These are phyloP conservation scores for Nemania sp. DNA, from an alignment of 2,329 filamentous ascomycete genomes.

Conservation along the genomic window DNA sequence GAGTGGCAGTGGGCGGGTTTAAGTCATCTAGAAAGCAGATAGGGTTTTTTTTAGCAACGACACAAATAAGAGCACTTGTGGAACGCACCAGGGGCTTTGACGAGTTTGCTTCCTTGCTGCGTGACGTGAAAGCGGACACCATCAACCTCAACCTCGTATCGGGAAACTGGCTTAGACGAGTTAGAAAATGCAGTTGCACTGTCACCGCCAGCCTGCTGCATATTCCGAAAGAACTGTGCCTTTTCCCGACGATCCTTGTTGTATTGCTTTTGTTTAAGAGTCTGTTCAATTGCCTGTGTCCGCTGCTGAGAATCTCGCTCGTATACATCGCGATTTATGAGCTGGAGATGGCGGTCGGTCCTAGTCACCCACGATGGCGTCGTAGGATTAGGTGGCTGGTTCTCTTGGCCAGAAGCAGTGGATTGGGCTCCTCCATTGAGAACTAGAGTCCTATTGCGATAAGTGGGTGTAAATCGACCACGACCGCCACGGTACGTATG, in stretches of 20 bases:
- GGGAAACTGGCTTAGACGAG: conserved; percentile 51
- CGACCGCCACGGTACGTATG: conserved; percentile 45
- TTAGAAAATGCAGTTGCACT: conserved; percentile 47
- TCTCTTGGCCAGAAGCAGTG: conserved; percentile 45
- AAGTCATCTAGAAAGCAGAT: conserved; percentile 62
- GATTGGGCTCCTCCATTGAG: conserved; percentile 48
- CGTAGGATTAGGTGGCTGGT: conserved; percentile 53
- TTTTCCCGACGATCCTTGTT: conserved; percentile 68
- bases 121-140: conserved; percentile 80
- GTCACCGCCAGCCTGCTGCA: conserved; percentile 53
- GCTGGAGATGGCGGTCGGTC: conserved; percentile 80
- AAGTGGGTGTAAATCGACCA: conserved; percentile 44
- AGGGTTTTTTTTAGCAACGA: conserved; percentile 38
- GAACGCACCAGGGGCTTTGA: conserved; percentile 76
- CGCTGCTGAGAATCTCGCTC: conserved; percentile 78
- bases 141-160: conserved; percentile 75
- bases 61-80: not conserved
- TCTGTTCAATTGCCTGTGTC: conserved; percentile 78
- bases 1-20: conserved; percentile 74
- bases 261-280: conserved; percentile 67
- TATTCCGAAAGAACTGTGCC: conserved; percentile 64
- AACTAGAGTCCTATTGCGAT: conserved; percentile 52
- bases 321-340: conserved; percentile 84
- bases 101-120: conserved; percentile 84
- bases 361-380: conserved; percentile 74